Percentiles rank a stretch among this genome's conserved stretches.
Evolutionary conservation across 2,329 filamentous ascomycete species (phyloP).

Genomic region (Cladosporium sp.): DNA sequence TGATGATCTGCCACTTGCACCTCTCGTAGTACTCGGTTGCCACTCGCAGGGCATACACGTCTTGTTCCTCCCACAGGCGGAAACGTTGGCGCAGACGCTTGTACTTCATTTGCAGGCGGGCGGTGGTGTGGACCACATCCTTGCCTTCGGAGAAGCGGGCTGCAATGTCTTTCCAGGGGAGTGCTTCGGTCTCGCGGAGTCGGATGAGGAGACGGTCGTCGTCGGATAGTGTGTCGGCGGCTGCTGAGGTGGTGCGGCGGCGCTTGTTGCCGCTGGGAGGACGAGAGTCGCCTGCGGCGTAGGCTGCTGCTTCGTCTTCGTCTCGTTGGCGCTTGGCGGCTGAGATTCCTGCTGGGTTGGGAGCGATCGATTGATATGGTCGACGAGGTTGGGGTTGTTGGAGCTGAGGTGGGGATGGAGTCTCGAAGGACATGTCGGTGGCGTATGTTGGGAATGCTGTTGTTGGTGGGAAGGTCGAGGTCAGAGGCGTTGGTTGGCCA

Average conservation of each 20-base stretch:
- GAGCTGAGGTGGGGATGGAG: constrained; percentile 32
- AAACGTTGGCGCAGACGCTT: constrained; percentile 53
- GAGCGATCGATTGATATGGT: constrained; percentile 46
- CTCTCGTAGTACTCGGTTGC: constrained; percentile 56
- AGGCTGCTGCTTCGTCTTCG: constrained; percentile 39
- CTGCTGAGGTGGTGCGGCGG: constrained; percentile 42
- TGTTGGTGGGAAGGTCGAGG: constrained; percentile 38
- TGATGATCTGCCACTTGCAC: constrained; percentile 56
- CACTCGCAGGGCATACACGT: constrained; percentile 50
- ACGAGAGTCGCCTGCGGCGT: constrained; percentile 24
- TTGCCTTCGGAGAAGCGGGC: constrained; percentile 50
- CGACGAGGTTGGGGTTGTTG: constrained; percentile 42
- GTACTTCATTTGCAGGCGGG: constrained; percentile 56
- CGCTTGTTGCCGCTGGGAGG: constrained; percentile 34
- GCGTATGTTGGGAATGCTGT: constrained; percentile 32
- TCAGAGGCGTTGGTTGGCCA: constrained; percentile 32
- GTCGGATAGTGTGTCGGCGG: constrained; percentile 47
- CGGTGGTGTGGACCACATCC: constrained; percentile 52
- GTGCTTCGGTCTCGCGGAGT: constrained; percentile 53
- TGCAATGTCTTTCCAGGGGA: constrained; percentile 58
- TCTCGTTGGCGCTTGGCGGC: constrained; percentile 42
- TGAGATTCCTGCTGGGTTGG: constrained; percentile 40
- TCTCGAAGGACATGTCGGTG: constrained; percentile 28
- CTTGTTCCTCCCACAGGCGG: constrained; percentile 53
- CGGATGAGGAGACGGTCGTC: constrained; percentile 53